Evolutionary conservation across 2,329 filamentous ascomycete genomes (phyloP).

Genomic region (Ascochyta viciae-villosae): DNA sequence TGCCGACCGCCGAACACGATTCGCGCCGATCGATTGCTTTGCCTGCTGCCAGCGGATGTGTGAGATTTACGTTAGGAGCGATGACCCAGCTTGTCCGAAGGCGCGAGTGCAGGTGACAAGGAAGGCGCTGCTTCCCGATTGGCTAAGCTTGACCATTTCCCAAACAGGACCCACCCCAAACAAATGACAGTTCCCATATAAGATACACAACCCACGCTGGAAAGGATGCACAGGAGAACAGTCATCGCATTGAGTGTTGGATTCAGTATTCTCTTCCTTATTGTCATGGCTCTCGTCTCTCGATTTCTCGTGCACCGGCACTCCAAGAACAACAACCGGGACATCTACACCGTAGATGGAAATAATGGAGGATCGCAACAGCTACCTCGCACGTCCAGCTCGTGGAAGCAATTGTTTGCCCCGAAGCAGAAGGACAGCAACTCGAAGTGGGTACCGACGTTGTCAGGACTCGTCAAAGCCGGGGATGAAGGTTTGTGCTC

Average conservation of each 20-base stretch:
- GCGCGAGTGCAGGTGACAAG: conserved; percentile 21
- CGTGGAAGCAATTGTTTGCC: conserved; percentile 30
- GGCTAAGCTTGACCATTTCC: conserved; percentile 21
- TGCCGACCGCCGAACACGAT: conserved; percentile 18
- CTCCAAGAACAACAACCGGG: conserved; percentile 24
- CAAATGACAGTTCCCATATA: conserved; percentile 32
- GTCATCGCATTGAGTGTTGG: conserved; percentile 29
- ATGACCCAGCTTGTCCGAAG: conserved; percentile 26
- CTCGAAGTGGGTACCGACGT: conserved; percentile 32
- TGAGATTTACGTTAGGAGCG: conserved; percentile 20
- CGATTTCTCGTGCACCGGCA: conserved; percentile 37
- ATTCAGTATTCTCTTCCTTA: conserved; percentile 20
- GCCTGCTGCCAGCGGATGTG: conserved; percentile 2
- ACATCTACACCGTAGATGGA: conserved; percentile 20
- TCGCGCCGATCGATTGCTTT: conserved; percentile 22
- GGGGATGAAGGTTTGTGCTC: conserved; percentile 42
- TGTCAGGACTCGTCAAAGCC: conserved; percentile 43
- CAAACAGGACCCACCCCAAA: conserved; percentile 22
- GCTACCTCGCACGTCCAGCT: conserved; percentile 22
- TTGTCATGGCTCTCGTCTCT: conserved; percentile 40
- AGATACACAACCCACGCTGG: conserved; percentile 11
- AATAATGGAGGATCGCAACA: conserved; percentile 22
- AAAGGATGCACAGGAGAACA: conserved; percentile 15
- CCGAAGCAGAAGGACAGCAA: conserved; percentile 25
- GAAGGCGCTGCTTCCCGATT: conserved; percentile 41